Evolutionary conservation across 1,284 basidiomycete genomes (phyloP).

Genomic region (Leccinum solheimii): DNA sequence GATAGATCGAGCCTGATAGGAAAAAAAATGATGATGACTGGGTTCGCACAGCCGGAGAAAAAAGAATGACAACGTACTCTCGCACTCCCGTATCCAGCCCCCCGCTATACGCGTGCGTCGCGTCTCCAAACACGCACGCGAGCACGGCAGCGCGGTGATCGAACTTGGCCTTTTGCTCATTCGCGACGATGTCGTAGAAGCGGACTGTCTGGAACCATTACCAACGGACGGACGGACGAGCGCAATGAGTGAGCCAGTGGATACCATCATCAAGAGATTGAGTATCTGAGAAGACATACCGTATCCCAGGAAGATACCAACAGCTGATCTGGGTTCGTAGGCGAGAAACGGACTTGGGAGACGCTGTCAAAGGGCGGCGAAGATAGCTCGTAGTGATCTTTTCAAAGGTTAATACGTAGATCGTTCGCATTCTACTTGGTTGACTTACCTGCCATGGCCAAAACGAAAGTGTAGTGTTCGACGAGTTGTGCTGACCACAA

Average conservation of each 20-base stretch:
- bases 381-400: constrained; percentile 53
- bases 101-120: constrained; percentile 66
- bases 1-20: constrained; percentile 59
- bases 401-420: neutral
- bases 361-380: constrained; percentile 85
- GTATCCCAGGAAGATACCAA: constrained; percentile 89
- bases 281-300: constrained; percentile 46
- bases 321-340: constrained; percentile 71
- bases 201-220: constrained; percentile 59
- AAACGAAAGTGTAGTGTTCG: neutral
- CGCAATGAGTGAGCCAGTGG: neutral
- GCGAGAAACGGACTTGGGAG: constrained; percentile 80
- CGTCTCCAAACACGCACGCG: constrained; percentile 63
- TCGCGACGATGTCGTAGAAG: constrained; percentile 65
- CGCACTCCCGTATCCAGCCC: constrained; percentile 75
- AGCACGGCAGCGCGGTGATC: constrained; percentile 78
- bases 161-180: constrained; percentile 71
- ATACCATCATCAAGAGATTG: neutral
- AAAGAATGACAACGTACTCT: constrained; percentile 49
- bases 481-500: no score
- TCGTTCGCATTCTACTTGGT: neutral
- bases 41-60: neutral
- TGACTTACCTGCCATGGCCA: neutral
- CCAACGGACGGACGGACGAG: neutral
- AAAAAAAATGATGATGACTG: neutral